These are phyloP conservation scores for Ambrosia artemisiifolia DNA, from an alignment of 129 eudicot species.

Conservation along the genomic window DNA sequence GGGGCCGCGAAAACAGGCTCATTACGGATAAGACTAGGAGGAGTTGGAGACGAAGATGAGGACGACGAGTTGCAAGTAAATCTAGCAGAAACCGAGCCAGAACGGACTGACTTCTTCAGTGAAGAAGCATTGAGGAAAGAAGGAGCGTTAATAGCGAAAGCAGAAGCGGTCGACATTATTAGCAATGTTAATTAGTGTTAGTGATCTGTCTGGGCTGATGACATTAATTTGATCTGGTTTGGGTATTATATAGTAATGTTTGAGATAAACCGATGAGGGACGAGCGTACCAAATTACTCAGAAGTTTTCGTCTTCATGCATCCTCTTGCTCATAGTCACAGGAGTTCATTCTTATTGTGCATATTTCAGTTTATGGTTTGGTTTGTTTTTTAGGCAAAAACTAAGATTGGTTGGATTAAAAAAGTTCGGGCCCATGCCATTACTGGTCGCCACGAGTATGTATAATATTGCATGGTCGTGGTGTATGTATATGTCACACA, in stretches of 20 bases:
- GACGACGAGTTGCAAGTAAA: conserved; percentile 34
- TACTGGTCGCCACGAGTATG: conserved; percentile 26
- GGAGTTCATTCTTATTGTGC: conserved; percentile 17
- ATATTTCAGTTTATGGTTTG: conserved; percentile 17
- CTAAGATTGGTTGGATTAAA: background rate
- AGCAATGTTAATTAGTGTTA: background rate
- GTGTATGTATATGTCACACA: conserved; percentile 19
- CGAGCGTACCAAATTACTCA: conserved; percentile 31
- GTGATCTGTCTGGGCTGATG: background rate
- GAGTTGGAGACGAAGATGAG: conserved; percentile 26
- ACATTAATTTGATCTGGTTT: background rate
- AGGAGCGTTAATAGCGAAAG: conserved; percentile 46
- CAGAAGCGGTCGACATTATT: conserved; percentile 69
- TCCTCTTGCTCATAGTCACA: background rate
- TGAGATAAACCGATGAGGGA: conserved; percentile 34
- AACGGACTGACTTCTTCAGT: conserved; percentile 34
- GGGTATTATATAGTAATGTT: conserved; percentile 22
- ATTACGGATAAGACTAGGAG: conserved; percentile 69
- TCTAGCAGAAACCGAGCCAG: conserved; percentile 42
- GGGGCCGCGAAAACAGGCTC: conserved; percentile 92
- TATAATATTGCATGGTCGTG: conserved; percentile 23
- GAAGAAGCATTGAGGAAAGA: conserved; percentile 40
- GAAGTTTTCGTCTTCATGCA: conserved; percentile 20
- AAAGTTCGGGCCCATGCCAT: conserved; percentile 32
- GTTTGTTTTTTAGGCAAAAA: conserved; percentile 24